A percentile compares a stretch with the other conserved stretches of the same genome.
phyloP scores from a whole-genome alignment of 2,329 filamentous ascomycete genomes.

The Parastagonospora avenae region DNA sequence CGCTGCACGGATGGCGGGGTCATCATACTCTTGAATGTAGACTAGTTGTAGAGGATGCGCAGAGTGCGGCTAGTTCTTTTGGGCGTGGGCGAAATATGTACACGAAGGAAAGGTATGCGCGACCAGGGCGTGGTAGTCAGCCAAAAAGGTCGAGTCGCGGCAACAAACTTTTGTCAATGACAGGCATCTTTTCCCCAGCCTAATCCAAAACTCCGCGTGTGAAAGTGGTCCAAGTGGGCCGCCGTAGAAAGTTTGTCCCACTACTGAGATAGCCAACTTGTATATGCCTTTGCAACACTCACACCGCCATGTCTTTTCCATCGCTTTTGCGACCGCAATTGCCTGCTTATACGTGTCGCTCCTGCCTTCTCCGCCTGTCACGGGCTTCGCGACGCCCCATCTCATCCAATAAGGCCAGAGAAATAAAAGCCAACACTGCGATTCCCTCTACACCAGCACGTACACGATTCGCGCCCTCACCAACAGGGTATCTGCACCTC shows the following conservation, averaged over 20 bases:
- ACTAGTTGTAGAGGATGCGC: not conserved
- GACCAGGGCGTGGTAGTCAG: too few relatives aligned
- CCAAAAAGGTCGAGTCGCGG: not conserved
- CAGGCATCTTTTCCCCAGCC: not conserved
- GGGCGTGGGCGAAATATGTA: not conserved
- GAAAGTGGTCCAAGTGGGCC: not conserved
- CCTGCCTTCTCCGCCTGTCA: slow-evolving; percentile 32
- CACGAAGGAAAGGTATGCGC: not conserved
- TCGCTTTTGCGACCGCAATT: slow-evolving; percentile 27
- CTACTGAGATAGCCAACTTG: not conserved
- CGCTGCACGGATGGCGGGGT: not conserved
- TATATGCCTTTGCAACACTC: not conserved
- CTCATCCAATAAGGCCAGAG: slow-evolving; percentile 17
- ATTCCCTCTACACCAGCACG: slow-evolving; percentile 50
- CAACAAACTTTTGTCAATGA: slow-evolving; percentile 1
- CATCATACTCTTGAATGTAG: slow-evolving; percentile 1
- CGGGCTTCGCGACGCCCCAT: slow-evolving; percentile 18
- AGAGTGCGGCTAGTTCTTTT: not conserved
- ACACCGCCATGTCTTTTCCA: slow-evolving; percentile 27
- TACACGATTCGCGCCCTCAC: slow-evolving; percentile 93
- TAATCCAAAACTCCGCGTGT: not conserved
- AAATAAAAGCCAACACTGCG: slow-evolving; percentile 15
- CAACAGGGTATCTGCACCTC: slow-evolving; percentile 90
- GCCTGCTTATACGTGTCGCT: slow-evolving; percentile 33
- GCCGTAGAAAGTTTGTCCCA: slow-evolving; percentile 5